A percentile compares a stretch with the other conserved stretches of the same genome.
These are phyloP conservation scores for Colletotrichum tamarilloi DNA, from an alignment of 2,329 filamentous ascomycete species.

Conservation along the genomic window DNA sequence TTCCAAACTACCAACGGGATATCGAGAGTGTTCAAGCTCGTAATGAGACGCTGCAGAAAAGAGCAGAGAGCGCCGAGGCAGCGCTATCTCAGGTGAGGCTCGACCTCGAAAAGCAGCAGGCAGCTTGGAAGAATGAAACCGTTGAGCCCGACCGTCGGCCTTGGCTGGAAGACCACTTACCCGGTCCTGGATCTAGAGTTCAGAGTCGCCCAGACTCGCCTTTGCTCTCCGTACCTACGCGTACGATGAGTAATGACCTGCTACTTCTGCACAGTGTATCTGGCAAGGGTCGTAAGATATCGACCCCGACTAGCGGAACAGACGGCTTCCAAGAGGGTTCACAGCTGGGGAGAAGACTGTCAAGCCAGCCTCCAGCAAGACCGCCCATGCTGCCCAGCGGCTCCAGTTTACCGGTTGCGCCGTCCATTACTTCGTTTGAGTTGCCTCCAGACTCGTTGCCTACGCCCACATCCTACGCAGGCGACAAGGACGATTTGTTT, in stretches of 20 bases:
- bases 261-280: slow-evolving; percentile 44
- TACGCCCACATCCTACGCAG: slow-evolving; percentile 54
- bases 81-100: slow-evolving; percentile 67
- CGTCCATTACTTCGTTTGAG: slow-evolving; percentile 63
- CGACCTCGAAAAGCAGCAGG: slow-evolving; percentile 63
- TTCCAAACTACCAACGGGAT: slow-evolving; percentile 74
- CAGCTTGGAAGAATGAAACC: slow-evolving; percentile 54
- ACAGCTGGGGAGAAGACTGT: slow-evolving; percentile 59
- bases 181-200: slow-evolving; percentile 53
- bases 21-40: slow-evolving; percentile 69
- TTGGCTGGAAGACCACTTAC: slow-evolving; percentile 63
- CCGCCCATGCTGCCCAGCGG: slow-evolving; percentile 53
- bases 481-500: slow-evolving; percentile 60
- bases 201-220: slow-evolving; percentile 67
- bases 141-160: slow-evolving; percentile 54
- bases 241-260: slow-evolving; percentile 67
- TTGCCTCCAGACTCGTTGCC: slow-evolving; percentile 49
- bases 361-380: slow-evolving; percentile 57
- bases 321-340: slow-evolving; percentile 52
- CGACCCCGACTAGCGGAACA: slow-evolving; percentile 63
- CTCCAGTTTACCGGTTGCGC: slow-evolving; percentile 46
- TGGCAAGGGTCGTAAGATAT: slow-evolving; percentile 55
- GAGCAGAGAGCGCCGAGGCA: slow-evolving; percentile 73
- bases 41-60: slow-evolving; percentile 70
- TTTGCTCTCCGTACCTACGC: slow-evolving; percentile 57